These are phyloP conservation scores for Plectosphaerella cucumerina DNA, from an alignment of 2,329 filamentous ascomycete species.

Conservation along the genomic window DNA sequence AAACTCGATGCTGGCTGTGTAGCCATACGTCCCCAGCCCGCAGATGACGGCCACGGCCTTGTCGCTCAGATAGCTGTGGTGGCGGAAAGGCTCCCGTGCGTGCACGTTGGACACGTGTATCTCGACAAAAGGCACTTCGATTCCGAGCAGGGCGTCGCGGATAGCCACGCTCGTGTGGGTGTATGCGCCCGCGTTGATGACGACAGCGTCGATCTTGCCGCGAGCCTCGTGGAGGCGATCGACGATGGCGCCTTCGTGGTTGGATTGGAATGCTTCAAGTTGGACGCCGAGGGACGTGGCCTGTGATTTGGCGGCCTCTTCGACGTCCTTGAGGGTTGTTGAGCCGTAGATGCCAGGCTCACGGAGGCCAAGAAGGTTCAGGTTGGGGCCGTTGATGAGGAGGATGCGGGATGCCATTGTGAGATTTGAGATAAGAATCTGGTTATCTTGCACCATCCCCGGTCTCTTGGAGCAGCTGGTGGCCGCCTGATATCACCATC, in stretches of 20 bases:
- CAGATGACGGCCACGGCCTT: constrained; percentile 72
- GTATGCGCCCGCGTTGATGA: constrained; percentile 73
- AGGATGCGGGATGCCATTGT: constrained; percentile 49
- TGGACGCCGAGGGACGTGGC: constrained; percentile 40
- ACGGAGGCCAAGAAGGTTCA: constrained; percentile 72
- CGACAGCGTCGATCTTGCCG: constrained; percentile 53
- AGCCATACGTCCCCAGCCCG: constrained; percentile 61
- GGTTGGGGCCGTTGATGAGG: constrained; percentile 77
- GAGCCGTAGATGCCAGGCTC: constrained; percentile 71
- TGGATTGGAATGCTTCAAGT: constrained; percentile 60
- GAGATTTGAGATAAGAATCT: not conserved
- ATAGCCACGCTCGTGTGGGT: constrained; percentile 75
- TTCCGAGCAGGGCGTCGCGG: constrained; percentile 67
- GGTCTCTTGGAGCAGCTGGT: no score
- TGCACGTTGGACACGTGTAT: constrained; percentile 76
- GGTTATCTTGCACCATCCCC: no score
- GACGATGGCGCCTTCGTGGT: constrained; percentile 71
- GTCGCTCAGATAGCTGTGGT: constrained; percentile 69
- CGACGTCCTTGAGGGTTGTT: constrained; percentile 62
- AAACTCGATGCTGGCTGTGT: constrained; percentile 56
- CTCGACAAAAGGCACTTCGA: constrained; percentile 71
- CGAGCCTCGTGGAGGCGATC: constrained; percentile 69
- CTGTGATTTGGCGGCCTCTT: constrained; percentile 42
- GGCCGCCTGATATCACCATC: no score
- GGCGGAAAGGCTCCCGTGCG: constrained; percentile 63